Percentiles rank a stretch among this genome's conserved stretches.
Conservation (phyloP, 108 stramenopile genomes). For the Cylindrotheca closterium region DNA sequence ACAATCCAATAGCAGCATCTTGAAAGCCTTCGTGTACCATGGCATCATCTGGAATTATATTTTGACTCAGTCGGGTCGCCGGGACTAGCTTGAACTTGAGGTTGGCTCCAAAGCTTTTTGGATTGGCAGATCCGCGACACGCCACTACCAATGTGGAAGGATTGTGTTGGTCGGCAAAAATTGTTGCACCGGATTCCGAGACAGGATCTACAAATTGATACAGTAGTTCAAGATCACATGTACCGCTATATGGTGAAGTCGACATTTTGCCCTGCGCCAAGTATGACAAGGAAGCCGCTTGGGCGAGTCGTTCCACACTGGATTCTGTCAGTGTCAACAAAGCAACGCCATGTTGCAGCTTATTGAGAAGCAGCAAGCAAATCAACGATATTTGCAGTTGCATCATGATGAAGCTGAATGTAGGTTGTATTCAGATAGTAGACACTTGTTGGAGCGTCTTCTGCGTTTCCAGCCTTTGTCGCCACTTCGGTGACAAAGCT, state of each 20-base stretch:
- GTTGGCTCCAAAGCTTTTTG: slow-evolving; percentile 56
- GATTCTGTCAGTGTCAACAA: neutral
- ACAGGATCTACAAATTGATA: slow-evolving; percentile 52
- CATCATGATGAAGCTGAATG: too few species aligned
- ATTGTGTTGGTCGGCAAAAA: slow-evolving; percentile 26
- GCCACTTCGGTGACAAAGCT: too few species aligned
- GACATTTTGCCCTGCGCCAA: slow-evolving; percentile 48
- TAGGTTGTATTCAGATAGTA: too few species aligned
- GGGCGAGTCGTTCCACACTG: slow-evolving; percentile 34
- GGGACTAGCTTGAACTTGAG: slow-evolving; percentile 47
- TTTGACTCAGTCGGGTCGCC: slow-evolving; percentile 24
- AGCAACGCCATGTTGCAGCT: neutral
- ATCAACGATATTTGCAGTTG: too few species aligned
- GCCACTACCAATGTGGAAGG: slow-evolving; percentile 41
- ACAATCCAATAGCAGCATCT: slow-evolving; percentile 48
- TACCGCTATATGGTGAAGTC: slow-evolving; percentile 45
- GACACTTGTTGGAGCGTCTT: too few species aligned
- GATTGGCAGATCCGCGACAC: slow-evolving; percentile 55
- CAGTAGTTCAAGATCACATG: slow-evolving; percentile 35
- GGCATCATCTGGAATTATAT: slow-evolving; percentile 8
- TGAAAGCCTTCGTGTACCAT: slow-evolving; percentile 58
- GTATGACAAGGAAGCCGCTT: slow-evolving; percentile 62
- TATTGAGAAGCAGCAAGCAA: neutral
- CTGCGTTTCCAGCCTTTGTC: too few species aligned
- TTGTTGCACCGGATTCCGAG: slow-evolving; percentile 55